Base-by-base conservation (phyloP, 1,284 basidiomycete genomes). In the Austroboletus novae-zelandiae region DNA sequence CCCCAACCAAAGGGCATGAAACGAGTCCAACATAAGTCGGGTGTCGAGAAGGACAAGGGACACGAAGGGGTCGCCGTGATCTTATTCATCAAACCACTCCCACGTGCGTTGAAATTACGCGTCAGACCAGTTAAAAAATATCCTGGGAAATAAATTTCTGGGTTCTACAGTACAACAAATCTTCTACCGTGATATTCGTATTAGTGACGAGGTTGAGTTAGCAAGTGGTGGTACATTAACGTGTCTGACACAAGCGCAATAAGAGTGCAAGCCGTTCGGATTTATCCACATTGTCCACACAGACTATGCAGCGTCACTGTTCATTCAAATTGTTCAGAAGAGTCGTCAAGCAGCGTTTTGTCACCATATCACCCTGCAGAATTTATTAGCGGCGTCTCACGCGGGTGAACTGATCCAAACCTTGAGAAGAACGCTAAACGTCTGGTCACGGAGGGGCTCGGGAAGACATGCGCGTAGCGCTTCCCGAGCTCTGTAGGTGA, bases 401-500 rank as follows among this genome's bases (percentile, higher is more conserved):
- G 43, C 32, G 13, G 27, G 17, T 29, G 53, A 43, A 27, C 35
- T n/a, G 15, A 9, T 29, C 46, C 61, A 23, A 60, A 87, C 88
- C 81, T 95, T 97, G 64, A 98, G 81, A 57, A 98, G 77, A 44
- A 84, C 83, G 47, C 83, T 86, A 66, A 99, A 99, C 0, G 97
- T 98, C 55, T 93, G 87, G 72, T 99, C 96, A 43, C 94, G 82
- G 25, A 99, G 78, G 0, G 96, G 94, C 64, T 98, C 95, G 3
- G 97, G 97, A n/a, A 99, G 78, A 69, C 97, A 99, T 1, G 94
- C 94, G 43, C 96, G 81, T 42, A 99, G 75, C 2, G 97, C 97
- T 71, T 99, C 97, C 55, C 97, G 82, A 11, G 97, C 97, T 65
- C 94, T 95, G 57, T 4, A 51, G 20, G 37, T 48, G 39, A 43